phyloP scores from a whole-genome alignment of 176 grass and related monocot species.

The Bolboschoenus planiculmis region DNA sequence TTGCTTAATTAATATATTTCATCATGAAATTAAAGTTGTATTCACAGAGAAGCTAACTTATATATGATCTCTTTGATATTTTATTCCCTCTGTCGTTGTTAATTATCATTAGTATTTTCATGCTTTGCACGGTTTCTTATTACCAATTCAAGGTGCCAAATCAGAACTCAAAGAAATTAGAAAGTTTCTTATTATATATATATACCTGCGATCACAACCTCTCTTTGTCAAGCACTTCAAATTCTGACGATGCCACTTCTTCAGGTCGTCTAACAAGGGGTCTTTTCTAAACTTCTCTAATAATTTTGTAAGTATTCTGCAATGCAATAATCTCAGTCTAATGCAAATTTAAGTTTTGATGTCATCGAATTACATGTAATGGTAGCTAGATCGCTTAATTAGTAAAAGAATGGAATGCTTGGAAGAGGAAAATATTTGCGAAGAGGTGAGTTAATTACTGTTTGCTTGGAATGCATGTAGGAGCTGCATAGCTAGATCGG shows the following conservation, averaged over 20 bases:
- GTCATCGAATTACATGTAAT: not conserved
- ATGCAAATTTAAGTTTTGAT: not conserved
- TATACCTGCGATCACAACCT: not conserved
- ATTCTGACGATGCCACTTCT: not conserved
- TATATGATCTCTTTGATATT: not conserved
- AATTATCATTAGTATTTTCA: not conserved
- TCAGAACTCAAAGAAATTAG: not conserved
- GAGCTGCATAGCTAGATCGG: not conserved
- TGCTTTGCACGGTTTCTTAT: not conserved
- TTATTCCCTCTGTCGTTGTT: not conserved
- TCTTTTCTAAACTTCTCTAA: not conserved
- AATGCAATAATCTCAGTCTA: slow-evolving; percentile 8
- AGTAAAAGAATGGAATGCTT: not conserved
- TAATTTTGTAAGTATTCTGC: slow-evolving; percentile 2
- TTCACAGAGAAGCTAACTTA: not conserved
- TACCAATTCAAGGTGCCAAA: not conserved
- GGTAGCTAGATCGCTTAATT: not conserved
- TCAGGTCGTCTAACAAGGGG: not conserved
- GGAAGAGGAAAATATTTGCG: not conserved
- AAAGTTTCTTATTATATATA: not conserved
- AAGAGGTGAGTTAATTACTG: not conserved
- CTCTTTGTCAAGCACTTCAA: not conserved
- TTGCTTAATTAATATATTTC: not conserved
- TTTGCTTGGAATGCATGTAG: slow-evolving; percentile 2
- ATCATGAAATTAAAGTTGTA: not conserved